Evolutionary conservation across 2,329 filamentous ascomycete genomes (phyloP).

Genomic region (Arthrobotrys sphaeroides): DNA sequence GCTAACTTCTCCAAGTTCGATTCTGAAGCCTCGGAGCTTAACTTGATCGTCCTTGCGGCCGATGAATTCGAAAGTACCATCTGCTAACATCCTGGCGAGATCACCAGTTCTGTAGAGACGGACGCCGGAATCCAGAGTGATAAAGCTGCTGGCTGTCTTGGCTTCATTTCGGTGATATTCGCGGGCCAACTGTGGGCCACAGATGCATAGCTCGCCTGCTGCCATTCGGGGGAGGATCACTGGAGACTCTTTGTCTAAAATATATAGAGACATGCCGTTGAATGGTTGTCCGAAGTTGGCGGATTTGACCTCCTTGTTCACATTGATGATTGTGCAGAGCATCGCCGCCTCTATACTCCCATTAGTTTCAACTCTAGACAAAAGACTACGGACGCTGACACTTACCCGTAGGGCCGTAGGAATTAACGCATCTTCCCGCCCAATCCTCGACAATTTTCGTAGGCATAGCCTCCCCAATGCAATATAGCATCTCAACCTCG

Average conservation of each 20-base stretch:
- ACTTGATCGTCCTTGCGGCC: slow-evolving; percentile 81
- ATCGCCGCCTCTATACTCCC: slow-evolving; percentile 62
- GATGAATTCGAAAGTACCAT: slow-evolving; percentile 77
- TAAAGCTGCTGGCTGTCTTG: slow-evolving; percentile 48
- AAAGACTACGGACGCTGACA: neutral
- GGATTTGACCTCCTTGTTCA: slow-evolving; percentile 58
- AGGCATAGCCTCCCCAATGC: slow-evolving; percentile 63
- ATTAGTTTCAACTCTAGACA: slow-evolving; percentile 3
- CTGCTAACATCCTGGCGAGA: slow-evolving; percentile 78
- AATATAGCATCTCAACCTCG: slow-evolving; percentile 62
- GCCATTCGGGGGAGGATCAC: slow-evolving; percentile 61
- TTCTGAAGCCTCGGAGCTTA: slow-evolving; percentile 80
- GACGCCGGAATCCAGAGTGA: slow-evolving; percentile 29
- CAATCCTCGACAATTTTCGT: slow-evolving; percentile 61
- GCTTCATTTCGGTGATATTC: slow-evolving; percentile 60
- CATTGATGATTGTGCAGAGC: slow-evolving; percentile 63
- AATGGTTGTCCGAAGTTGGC: slow-evolving; percentile 63
- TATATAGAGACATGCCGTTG: slow-evolving; percentile 61
- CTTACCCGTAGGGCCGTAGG: slow-evolving; percentile 61
- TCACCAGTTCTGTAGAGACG: slow-evolving; percentile 82
- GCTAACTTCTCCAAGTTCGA: slow-evolving; percentile 81
- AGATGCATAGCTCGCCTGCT: slow-evolving; percentile 64
- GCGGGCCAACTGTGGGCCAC: slow-evolving; percentile 63
- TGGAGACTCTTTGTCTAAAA: slow-evolving; percentile 59
- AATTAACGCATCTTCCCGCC: slow-evolving; percentile 62